phyloP scores from a whole-genome alignment of 257 asterid species.

The Gentiana macrophylla region DNA sequence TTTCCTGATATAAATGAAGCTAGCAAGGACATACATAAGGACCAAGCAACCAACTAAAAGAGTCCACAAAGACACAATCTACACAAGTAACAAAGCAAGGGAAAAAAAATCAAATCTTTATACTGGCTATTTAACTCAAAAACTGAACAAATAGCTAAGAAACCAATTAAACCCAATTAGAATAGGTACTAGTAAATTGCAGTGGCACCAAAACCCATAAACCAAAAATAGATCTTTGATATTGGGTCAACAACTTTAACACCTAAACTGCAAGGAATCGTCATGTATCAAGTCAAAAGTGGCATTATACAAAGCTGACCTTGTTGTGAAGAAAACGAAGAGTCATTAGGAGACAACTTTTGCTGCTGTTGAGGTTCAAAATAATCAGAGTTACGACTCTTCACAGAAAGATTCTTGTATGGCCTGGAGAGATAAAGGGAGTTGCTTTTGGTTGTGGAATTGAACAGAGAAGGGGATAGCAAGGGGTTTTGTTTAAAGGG shows the following conservation, averaged over 20 bases:
- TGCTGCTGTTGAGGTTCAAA: conserved; percentile 44
- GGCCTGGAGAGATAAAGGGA: conserved; percentile 13
- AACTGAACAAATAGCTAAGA: background rate
- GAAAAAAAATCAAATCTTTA: no score
- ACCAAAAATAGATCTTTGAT: background rate
- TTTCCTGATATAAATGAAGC: no score
- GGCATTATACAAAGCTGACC: conserved; percentile 19
- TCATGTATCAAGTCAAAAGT: background rate
- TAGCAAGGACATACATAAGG: no score
- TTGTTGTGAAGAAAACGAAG: conserved; percentile 31
- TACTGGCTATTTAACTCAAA: background rate
- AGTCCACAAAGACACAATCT: background rate
- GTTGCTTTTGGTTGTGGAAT: conserved; percentile 8
- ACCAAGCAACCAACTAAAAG: no score
- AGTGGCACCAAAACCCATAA: no score
- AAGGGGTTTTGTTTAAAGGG: conserved; percentile 28
- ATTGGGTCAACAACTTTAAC: background rate
- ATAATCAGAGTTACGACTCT: conserved; percentile 43
- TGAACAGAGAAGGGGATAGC: conserved; percentile 15
- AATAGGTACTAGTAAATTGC: no score
- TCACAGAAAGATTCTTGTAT: conserved; percentile 17
- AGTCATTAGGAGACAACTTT: conserved; percentile 30
- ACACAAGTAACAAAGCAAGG: no score
- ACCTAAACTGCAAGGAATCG: background rate
- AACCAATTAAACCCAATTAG: background rate